Base-by-base conservation (phyloP, 1,284 basidiomycete genomes). In the Sphagnurus paluster region DNA sequence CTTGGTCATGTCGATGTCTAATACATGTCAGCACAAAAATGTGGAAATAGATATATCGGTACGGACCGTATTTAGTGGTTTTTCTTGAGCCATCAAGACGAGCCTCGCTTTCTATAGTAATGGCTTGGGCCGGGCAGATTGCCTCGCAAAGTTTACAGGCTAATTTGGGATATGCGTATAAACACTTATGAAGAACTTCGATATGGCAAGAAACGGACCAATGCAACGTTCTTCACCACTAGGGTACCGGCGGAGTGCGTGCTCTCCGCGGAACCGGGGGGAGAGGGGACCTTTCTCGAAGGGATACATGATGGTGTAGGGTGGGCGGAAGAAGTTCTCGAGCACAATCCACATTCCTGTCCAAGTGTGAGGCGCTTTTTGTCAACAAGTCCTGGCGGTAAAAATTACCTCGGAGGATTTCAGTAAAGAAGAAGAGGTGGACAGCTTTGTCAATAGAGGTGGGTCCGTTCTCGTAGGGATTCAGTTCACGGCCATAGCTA, bases 111-210 rank as follows among this genome's bases (percentile, higher is more conserved):
- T 99, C 97, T 63, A 99, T 99, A 21, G 97, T 99, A 67, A 99
- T 99, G 14, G 97, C 97, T 70, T 98, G 97, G 20, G 97, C 97
- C 34, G 97, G 96, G 70, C 96, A 99, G 61, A 99, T 99, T 36
- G 97, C 96, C 70, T 99, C 97, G 65, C 97, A 99, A 20, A 99
- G 84, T 71, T 99, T 99, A 76, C 97, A 99, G 30, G 97, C 95
- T 95, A 51, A 17, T n/a, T n/a, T n/a, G n/a, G 44, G 42, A 43
- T 37, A 39, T 9, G 36, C 30, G 38, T 34, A 46, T 47, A 26
- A 53, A 47, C 44, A 40, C 24, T 21, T 16, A 17, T 14, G 2
- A 23, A 34, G 30, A n/a, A n/a, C n/a, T n/a, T n/a, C n/a, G 26
- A 42, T 20, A 32, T 21, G 17, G 24, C 34, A 23, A 44, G 14